These are phyloP conservation scores for Hippophae tibetana DNA, from an alignment of 306 rosid species.

Conservation along the genomic window DNA sequence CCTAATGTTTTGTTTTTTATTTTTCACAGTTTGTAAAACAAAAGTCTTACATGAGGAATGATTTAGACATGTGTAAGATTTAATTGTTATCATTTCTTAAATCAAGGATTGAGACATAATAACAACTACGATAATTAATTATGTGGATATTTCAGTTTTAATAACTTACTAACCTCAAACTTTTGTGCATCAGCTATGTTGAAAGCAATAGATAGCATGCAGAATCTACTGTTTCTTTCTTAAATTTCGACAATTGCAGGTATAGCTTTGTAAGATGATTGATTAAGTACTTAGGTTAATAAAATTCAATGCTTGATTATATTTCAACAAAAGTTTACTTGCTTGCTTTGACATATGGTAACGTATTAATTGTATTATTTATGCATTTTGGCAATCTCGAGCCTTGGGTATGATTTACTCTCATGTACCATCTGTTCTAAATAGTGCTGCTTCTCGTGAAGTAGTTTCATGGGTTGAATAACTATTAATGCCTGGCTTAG, in stretches of 20 bases:
- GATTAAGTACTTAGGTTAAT: background rate
- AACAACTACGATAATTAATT: background rate
- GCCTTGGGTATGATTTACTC: conserved; percentile 91
- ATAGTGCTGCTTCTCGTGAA: conserved; percentile 86
- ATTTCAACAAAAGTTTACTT: conserved; percentile 10
- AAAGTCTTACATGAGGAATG: too few species aligned
- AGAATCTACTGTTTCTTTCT: conserved; percentile 92
- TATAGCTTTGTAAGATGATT: conserved; percentile 21
- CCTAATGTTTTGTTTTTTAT: too few species aligned
- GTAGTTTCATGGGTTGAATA: conserved; percentile 19
- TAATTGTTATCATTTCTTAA: too few species aligned
- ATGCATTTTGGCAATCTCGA: conserved; percentile 60
- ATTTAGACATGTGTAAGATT: too few species aligned
- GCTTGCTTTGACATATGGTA: conserved; percentile 17
- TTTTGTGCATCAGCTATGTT: conserved; percentile 57
- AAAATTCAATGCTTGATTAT: conserved; percentile 8
- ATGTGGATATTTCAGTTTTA: background rate
- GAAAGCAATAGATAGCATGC: conserved; percentile 92
- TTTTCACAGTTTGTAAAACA: too few species aligned
- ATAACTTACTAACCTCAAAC: background rate
- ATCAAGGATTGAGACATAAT: too few species aligned
- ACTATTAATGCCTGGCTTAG: background rate
- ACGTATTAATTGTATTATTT: background rate
- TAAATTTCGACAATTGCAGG: conserved; percentile 97
- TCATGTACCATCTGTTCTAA: conserved; percentile 75